Conservation (phyloP, 176 grass and related monocot species). For the Oryza officinalis region DNA sequence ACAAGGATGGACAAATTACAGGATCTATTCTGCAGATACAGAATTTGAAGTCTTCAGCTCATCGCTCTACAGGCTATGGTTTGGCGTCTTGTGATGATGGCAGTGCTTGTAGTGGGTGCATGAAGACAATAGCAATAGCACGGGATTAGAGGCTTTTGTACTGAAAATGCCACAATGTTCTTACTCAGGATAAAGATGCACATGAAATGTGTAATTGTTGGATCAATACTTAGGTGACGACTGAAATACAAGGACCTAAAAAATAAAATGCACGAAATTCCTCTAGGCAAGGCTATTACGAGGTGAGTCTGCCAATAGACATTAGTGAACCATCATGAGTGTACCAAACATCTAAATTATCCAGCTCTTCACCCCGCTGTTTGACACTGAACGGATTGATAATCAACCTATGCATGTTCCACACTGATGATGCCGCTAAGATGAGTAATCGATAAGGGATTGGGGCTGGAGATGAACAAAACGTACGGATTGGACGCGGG, state of each 20-base stretch:
- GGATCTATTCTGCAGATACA: background rate
- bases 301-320: background rate
- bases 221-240: background rate
- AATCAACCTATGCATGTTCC: background rate
- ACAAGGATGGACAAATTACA: background rate
- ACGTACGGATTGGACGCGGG: slow-evolving; percentile 79
- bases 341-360: slow-evolving; percentile 21
- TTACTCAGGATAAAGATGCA: background rate
- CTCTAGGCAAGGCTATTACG: background rate
- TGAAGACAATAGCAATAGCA: background rate
- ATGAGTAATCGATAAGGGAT: background rate
- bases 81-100: background rate
- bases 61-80: background rate
- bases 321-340: background rate
- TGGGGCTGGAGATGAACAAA: background rate
- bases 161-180: background rate
- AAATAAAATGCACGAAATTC: background rate
- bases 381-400: background rate
- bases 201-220: background rate
- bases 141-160: background rate
- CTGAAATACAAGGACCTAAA: background rate
- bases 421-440: background rate
- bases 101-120: background rate
- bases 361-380: background rate
- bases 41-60: background rate